Conservation (phyloP, 257 asterid genomes). For the Fraxinus americana region DNA sequence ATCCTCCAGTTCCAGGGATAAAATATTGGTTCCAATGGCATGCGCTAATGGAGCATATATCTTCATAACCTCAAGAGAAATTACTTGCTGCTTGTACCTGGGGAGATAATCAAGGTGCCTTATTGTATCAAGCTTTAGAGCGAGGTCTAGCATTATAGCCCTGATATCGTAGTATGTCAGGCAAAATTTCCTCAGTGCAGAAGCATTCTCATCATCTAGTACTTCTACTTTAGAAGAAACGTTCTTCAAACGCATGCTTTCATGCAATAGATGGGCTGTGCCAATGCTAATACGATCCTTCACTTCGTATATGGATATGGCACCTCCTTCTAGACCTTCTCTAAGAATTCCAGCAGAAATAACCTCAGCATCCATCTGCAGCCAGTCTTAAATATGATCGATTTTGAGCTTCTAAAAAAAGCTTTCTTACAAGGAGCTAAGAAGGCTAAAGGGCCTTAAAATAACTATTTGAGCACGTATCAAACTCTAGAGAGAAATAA, state of each 20-base stretch:
- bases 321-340: slow-evolving; percentile 70
- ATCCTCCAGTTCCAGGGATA: slow-evolving; percentile 86
- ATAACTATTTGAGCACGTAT: background rate
- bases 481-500: too few species aligned
- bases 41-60: slow-evolving; percentile 92
- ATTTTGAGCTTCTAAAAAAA: background rate
- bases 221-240: slow-evolving; percentile 63
- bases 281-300: slow-evolving; percentile 61
- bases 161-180: slow-evolving; percentile 83
- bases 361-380: slow-evolving; percentile 96
- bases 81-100: slow-evolving; percentile 74
- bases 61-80: slow-evolving; percentile 79
- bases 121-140: slow-evolving; percentile 82
- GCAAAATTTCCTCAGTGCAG: slow-evolving; percentile 78
- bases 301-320: slow-evolving; percentile 57
- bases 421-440: background rate
- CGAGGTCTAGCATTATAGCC: slow-evolving; percentile 82
- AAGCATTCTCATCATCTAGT: slow-evolving; percentile 67
- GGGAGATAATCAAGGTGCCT: slow-evolving; percentile 82
- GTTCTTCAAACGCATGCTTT: slow-evolving; percentile 71
- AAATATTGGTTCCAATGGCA: slow-evolving; percentile 63
- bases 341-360: slow-evolving; percentile 80
- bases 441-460: background rate
- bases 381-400: slow-evolving; percentile 16
- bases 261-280: slow-evolving; percentile 85